Percentiles rank a stretch among this genome's conserved stretches.
Conservation (phyloP, 163 green algal species). For the Volvox carteri region DNA sequence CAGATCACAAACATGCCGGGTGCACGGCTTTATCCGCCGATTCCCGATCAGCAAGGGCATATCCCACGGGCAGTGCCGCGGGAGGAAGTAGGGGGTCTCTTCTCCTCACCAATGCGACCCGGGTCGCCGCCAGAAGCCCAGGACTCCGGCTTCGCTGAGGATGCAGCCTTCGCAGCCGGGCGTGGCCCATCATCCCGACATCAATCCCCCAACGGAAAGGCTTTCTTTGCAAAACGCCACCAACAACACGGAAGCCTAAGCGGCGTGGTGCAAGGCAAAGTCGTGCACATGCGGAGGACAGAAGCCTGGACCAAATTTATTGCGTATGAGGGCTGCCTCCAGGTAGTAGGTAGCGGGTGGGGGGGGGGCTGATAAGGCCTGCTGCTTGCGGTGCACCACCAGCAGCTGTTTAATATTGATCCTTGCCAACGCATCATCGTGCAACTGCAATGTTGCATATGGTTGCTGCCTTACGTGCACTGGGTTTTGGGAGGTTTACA, state of each 20-base stretch:
- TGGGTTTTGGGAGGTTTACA: too few relatives aligned
- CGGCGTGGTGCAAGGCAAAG: constrained; percentile 42
- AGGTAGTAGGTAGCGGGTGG: constrained; percentile 60
- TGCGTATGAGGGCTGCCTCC: constrained; percentile 81
- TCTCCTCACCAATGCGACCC: constrained; percentile 6
- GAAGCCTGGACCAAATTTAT: constrained; percentile 85
- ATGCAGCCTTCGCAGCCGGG: neutral
- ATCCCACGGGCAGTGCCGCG: too few relatives aligned
- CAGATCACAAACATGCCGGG: neutral
- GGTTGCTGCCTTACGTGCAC: too few relatives aligned
- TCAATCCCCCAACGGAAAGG: neutral
- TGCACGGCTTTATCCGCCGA: neutral
- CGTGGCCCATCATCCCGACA: neutral
- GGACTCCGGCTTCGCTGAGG: neutral
- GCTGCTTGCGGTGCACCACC: neutral
- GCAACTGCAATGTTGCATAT: too few relatives aligned
- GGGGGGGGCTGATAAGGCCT: neutral
- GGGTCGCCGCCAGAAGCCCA: neutral
- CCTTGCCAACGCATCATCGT: too few relatives aligned
- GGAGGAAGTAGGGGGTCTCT: neutral
- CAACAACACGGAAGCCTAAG: neutral
- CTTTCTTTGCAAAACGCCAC: neutral
- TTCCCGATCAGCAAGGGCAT: neutral
- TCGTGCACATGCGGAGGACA: constrained; percentile 77
- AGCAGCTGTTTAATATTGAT: too few relatives aligned